phyloP scores from a whole-genome alignment of 768 basidiomycete genomes.

The Macrolepiota dolichaula region DNA sequence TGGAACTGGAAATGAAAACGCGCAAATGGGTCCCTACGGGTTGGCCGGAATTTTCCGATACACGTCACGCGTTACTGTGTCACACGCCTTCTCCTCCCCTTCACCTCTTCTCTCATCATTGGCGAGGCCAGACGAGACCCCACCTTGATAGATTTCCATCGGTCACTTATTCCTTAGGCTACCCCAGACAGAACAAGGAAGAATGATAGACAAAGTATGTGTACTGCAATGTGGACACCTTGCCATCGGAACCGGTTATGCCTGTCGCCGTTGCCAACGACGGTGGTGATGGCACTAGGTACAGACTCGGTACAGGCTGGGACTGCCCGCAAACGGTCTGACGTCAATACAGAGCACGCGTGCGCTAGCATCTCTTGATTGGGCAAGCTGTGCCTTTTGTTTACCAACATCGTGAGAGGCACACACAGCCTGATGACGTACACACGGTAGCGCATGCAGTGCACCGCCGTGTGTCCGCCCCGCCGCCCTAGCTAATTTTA shows the following conservation, averaged over 20 bases:
- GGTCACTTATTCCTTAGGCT: background rate
- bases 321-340: background rate
- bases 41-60: constrained; percentile 24
- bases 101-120: background rate
- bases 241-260: background rate
- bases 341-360: background rate
- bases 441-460: background rate
- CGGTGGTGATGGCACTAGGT: background rate
- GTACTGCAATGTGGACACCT: background rate
- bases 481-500: too few relatives aligned
- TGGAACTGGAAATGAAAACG: constrained; percentile 17
- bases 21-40: constrained; percentile 26
- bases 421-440: background rate
- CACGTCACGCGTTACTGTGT: constrained; percentile 8
- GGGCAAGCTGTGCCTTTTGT: background rate
- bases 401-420: background rate
- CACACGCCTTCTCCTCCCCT: background rate
- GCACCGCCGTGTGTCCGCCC: background rate
- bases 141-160: background rate
- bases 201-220: background rate
- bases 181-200: background rate
- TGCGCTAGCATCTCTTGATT: background rate
- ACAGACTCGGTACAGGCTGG: too few relatives aligned
- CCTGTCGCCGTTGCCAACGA: background rate
- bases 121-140: background rate